These are phyloP conservation scores for Russula compacta DNA, from an alignment of 768 basidiomycete genomes.

Conservation along the genomic window DNA sequence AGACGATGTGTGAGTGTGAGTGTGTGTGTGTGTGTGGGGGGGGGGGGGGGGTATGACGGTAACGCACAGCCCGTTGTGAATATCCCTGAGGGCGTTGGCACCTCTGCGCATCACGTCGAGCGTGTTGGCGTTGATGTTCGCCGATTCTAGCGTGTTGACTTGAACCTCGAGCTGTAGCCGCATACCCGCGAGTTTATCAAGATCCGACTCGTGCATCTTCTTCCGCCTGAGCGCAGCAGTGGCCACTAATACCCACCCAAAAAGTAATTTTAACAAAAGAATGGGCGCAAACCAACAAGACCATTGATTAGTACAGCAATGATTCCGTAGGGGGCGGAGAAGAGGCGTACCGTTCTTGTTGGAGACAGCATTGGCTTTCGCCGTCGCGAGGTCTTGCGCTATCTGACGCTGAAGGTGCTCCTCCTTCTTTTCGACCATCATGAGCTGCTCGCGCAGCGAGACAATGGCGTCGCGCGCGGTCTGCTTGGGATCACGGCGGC, in stretches of 20 bases:
- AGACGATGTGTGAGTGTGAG: not conserved
- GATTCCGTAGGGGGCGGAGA: too few species aligned
- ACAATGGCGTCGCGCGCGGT: slow-evolving; percentile 90
- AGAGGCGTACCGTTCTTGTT: slow-evolving; percentile 76
- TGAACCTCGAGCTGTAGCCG: slow-evolving; percentile 92
- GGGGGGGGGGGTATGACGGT: not conserved
- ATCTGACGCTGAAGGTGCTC: slow-evolving; percentile 95
- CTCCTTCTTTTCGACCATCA: slow-evolving; percentile 99
- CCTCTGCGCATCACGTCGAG: slow-evolving; percentile 98
- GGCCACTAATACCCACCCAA: slow-evolving; percentile 48
- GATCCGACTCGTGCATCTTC: slow-evolving; percentile 79
- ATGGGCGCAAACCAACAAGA: not conserved
- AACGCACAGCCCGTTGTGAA: slow-evolving; percentile 84
- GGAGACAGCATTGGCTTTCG: slow-evolving; percentile 83
- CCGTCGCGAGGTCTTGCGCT: slow-evolving; percentile 88
- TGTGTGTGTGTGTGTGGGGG: too few species aligned
- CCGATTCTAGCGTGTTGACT: slow-evolving; percentile 93
- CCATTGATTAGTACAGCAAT: not conserved
- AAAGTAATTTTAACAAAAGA: not conserved
- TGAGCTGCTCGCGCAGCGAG: slow-evolving; percentile 81
- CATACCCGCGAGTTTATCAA: slow-evolving; percentile 77
- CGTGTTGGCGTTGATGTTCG: slow-evolving; percentile 96
- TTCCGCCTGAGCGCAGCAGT: slow-evolving; percentile 86
- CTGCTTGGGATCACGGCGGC: slow-evolving; percentile 73
- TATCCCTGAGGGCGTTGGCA: slow-evolving; percentile 76